A percentile compares a stretch with the other conserved stretches of the same genome.
phyloP scores from a whole-genome alignment of 1,284 basidiomycete genomes.

The Cryptococcus sp. region DNA sequence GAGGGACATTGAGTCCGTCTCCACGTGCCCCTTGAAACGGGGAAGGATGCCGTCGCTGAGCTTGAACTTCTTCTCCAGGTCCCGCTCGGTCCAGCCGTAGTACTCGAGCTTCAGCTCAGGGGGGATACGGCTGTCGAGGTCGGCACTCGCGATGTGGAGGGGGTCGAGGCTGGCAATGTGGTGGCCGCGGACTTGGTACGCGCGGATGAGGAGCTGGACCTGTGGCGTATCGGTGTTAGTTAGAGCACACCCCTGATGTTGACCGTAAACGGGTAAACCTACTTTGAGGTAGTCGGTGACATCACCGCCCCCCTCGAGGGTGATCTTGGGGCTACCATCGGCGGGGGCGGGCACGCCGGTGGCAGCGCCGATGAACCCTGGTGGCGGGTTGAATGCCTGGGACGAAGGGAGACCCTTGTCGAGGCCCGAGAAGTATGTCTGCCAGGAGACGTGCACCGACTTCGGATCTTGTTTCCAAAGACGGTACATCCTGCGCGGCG shows the following conservation, averaged over 20 bases:
- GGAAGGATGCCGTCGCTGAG: constrained; percentile 95
- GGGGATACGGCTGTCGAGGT: constrained; percentile 70
- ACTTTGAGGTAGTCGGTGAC: constrained; percentile 95
- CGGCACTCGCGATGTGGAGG: constrained; percentile 84
- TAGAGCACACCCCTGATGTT: background rate
- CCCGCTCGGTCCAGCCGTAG: constrained; percentile 91
- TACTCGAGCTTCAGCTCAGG: constrained; percentile 86
- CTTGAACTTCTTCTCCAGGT: constrained; percentile 89
- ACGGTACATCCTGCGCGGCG: constrained; percentile 67
- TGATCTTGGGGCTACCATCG: constrained; percentile 77
- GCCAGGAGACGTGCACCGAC: constrained; percentile 93
- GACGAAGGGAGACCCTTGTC: constrained; percentile 81
- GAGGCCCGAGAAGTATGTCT: constrained; percentile 89
- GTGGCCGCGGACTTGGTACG: constrained; percentile 98
- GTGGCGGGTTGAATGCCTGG: constrained; percentile 82
- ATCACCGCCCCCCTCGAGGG: constrained; percentile 61
- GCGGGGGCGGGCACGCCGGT: constrained; percentile 60
- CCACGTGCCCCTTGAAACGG: constrained; percentile 64
- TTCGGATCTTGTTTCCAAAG: constrained; percentile 86
- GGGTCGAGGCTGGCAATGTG: constrained; percentile 95
- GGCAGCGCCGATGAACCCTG: constrained; percentile 56
- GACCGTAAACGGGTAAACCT: constrained; percentile 15
- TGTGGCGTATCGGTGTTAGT: constrained; percentile 42
- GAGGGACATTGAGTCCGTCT: constrained; percentile 79
- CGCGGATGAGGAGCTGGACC: constrained; percentile 94